Evolutionary conservation across 2,329 filamentous ascomycete species (phyloP).

Genomic region (Pseudogymnoascus sp.): DNA sequence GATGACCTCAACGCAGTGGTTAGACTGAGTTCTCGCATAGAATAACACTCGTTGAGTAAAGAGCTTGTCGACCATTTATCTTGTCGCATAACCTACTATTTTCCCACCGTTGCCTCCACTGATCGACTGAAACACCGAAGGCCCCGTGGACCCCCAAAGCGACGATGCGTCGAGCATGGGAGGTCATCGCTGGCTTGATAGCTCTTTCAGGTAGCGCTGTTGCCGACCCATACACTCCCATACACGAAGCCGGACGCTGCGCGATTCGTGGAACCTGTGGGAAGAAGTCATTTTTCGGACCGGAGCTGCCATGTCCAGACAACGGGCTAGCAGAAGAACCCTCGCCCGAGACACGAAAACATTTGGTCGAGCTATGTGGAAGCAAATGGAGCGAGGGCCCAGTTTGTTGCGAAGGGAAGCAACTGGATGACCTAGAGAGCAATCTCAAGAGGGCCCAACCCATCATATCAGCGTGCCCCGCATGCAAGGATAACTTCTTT

Average conservation of each 20-base stretch:
- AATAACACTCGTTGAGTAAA: not conserved
- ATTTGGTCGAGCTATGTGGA: slow-evolving; percentile 80
- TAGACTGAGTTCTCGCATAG: not conserved
- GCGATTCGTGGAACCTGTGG: slow-evolving; percentile 89
- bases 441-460: slow-evolving; percentile 82
- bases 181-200: not conserved
- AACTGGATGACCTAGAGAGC: slow-evolving; percentile 72
- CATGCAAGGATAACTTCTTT: slow-evolving; percentile 97
- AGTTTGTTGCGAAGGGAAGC: slow-evolving; percentile 76
- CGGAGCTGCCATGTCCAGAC: slow-evolving; percentile 84
- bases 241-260: slow-evolving; percentile 81
- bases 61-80: not conserved
- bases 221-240: slow-evolving; percentile 34
- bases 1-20: not conserved
- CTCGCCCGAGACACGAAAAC: slow-evolving; percentile 59
- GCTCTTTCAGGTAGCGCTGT: slow-evolving; percentile 11
- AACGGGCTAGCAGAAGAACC: slow-evolving; percentile 76
- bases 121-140: not conserved
- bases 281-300: slow-evolving; percentile 81
- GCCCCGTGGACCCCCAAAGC: not conserved
- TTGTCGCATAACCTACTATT: not conserved
- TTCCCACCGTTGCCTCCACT: not conserved
- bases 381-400: slow-evolving; percentile 75
- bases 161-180: not conserved
- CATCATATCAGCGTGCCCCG: slow-evolving; percentile 87